A percentile compares a stretch with the other conserved stretches of the same genome.
phyloP scores from a whole-genome alignment of 768 basidiomycete species.

The Dioszegia crocea region DNA sequence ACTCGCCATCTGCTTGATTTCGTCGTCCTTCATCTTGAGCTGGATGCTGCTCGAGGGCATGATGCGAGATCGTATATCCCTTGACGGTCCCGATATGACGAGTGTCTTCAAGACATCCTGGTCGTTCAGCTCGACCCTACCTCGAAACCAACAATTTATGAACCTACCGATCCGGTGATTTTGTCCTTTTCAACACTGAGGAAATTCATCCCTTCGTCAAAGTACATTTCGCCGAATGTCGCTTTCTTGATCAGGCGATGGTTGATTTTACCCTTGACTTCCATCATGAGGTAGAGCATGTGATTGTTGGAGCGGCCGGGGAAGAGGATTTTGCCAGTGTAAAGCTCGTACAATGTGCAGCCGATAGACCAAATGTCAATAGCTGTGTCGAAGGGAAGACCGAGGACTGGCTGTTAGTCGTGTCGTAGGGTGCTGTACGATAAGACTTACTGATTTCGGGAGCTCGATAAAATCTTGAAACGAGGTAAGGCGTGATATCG shows the following conservation, averaged over 20 bases:
- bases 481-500: constrained; percentile 96
- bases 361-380: constrained; percentile 97
- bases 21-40: constrained; percentile 76
- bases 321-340: constrained; percentile 95
- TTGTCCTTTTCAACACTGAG: constrained; percentile 73
- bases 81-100: constrained; percentile 72
- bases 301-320: constrained; percentile 96
- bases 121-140: neutral
- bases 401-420: constrained; percentile 63
- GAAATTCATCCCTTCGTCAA: constrained; percentile 88
- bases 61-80: constrained; percentile 75
- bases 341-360: constrained; percentile 71
- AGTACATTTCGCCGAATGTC: constrained; percentile 85
- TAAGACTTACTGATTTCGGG: constrained; percentile 84
- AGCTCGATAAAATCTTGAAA: constrained; percentile 94
- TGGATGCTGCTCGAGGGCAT: constrained; percentile 68
- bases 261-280: constrained; percentile 89
- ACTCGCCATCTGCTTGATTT: constrained; percentile 67
- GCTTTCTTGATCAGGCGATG: constrained; percentile 90
- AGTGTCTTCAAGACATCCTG: constrained; percentile 79
- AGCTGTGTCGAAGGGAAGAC: constrained; percentile 86
- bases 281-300: constrained; percentile 97
- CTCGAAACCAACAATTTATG: neutral
- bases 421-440: neutral
- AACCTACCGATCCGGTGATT: constrained; percentile 73